phyloP scores from a whole-genome alignment of 163 green algal species.

The Chlamydomonas reinhardtii region DNA sequence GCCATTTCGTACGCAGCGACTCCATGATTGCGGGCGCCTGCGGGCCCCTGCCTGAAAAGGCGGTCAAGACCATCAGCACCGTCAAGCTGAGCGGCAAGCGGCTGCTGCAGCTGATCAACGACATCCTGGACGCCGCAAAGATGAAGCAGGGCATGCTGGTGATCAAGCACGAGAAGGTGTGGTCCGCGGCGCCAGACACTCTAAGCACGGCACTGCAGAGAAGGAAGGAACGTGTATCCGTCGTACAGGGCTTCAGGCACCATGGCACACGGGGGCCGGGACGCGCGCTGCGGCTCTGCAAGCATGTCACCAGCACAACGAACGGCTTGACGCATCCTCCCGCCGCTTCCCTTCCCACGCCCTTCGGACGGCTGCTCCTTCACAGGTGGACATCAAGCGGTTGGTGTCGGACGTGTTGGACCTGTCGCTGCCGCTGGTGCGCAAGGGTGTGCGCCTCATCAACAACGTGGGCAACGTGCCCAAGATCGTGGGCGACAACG shows the following conservation, averaged over 20 bases:
- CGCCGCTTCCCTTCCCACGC: too few relatives aligned
- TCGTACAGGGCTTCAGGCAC: too few relatives aligned
- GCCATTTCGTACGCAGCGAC: slow-evolving; percentile 1
- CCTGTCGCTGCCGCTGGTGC: slow-evolving; percentile 50
- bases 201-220: too few relatives aligned
- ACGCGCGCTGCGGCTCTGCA: too few relatives aligned
- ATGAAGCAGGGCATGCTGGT: slow-evolving; percentile 60
- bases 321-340: too few relatives aligned
- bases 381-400: slow-evolving; percentile 54
- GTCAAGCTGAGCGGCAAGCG: slow-evolving; percentile 47
- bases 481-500: slow-evolving; percentile 57
- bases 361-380: too few relatives aligned
- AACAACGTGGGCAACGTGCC: slow-evolving; percentile 58
- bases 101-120: slow-evolving; percentile 70
- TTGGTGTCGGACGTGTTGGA: slow-evolving; percentile 60
- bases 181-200: too few relatives aligned
- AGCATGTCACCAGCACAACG: too few relatives aligned
- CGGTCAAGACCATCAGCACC: slow-evolving; percentile 46
- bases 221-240: too few relatives aligned
- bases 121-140: slow-evolving; percentile 65
- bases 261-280: too few relatives aligned
- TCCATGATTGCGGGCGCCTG: slow-evolving; percentile 45
- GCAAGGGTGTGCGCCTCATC: slow-evolving; percentile 53
- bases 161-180: slow-evolving; percentile 59
- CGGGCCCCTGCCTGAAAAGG: slow-evolving; percentile 27